Conservation (phyloP, 352 stramenopile species). For the Globisporangium middletonii region DNA sequence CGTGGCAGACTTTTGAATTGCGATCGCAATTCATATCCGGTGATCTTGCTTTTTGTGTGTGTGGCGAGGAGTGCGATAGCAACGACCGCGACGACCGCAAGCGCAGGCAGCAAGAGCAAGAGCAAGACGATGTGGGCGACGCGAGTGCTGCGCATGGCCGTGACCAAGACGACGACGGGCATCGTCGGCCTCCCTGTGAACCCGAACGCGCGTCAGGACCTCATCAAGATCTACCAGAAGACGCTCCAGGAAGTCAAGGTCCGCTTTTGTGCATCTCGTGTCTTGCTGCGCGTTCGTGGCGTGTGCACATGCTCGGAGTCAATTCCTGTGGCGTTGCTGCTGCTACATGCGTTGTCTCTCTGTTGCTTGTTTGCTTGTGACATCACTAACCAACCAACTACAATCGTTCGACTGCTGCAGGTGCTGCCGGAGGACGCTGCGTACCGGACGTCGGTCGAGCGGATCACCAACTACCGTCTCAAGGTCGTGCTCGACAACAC, state of each 20-base stretch:
- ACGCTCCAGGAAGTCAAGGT: constrained; percentile 81
- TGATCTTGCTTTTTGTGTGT: constrained; percentile 11
- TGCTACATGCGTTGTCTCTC: not conserved
- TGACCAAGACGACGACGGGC: constrained; percentile 85
- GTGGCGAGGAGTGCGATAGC: constrained; percentile 8
- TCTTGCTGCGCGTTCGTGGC: not conserved
- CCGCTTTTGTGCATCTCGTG: constrained; percentile 1
- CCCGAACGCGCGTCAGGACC: constrained; percentile 72
- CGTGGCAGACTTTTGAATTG: no score
- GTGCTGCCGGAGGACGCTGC: constrained; percentile 56
- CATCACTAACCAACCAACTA: not conserved
- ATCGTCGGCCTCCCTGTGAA: constrained; percentile 83
- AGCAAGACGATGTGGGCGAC: constrained; percentile 65
- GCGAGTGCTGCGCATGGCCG: constrained; percentile 76
- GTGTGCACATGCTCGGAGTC: not conserved
- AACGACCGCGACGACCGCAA: constrained; percentile 10
- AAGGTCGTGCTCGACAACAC: constrained; percentile 66
- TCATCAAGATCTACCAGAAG: constrained; percentile 82
- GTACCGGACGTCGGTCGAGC: constrained; percentile 75
- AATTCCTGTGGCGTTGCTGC: not conserved
- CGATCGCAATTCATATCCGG: not conserved
- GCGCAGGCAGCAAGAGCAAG: not conserved
- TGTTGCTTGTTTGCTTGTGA: not conserved
- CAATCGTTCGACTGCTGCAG: constrained; percentile 15
- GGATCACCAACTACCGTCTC: constrained; percentile 84